These are phyloP conservation scores for Ormosia emarginata DNA, from an alignment of 306 rosid species.

Conservation along the genomic window DNA sequence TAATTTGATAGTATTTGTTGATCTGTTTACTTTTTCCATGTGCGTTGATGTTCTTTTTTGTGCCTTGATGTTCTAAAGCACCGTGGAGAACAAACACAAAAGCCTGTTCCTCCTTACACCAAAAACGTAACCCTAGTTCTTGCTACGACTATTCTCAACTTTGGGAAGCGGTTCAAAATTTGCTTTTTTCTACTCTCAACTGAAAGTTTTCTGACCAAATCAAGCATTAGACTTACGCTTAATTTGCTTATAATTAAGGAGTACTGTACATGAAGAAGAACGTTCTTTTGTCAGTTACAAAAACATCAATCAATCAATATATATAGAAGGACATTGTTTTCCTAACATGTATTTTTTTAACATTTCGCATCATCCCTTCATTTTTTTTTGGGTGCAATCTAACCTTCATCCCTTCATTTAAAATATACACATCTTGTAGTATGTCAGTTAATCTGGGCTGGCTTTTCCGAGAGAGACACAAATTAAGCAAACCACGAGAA, in stretches of 20 bases:
- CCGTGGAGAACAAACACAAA: background rate
- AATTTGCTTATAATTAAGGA: background rate
- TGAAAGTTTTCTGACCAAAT: background rate
- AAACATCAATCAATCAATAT: background rate
- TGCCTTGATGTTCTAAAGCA: background rate
- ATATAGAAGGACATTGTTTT: background rate
- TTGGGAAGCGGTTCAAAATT: background rate
- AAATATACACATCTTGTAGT: background rate
- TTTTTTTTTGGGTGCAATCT: no score
- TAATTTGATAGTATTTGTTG: background rate
- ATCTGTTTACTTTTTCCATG: background rate
- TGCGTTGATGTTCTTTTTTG: background rate
- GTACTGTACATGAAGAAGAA: background rate
- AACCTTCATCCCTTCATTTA: background rate
- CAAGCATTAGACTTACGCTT: background rate
- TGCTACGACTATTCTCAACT: background rate
- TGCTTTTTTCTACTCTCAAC: background rate
- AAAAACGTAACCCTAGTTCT: slow-evolving; percentile 6
- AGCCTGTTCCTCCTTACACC: slow-evolving; percentile 6
- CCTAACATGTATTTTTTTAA: background rate
- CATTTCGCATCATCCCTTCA: background rate
- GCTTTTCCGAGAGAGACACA: background rate
- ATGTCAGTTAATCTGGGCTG: background rate
- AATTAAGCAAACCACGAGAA: background rate
- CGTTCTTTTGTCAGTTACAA: background rate